A percentile compares a stretch with the other conserved stretches of the same genome.
Conservation (phyloP, 2,329 filamentous ascomycete genomes). For the Paecilomyces sp. region DNA sequence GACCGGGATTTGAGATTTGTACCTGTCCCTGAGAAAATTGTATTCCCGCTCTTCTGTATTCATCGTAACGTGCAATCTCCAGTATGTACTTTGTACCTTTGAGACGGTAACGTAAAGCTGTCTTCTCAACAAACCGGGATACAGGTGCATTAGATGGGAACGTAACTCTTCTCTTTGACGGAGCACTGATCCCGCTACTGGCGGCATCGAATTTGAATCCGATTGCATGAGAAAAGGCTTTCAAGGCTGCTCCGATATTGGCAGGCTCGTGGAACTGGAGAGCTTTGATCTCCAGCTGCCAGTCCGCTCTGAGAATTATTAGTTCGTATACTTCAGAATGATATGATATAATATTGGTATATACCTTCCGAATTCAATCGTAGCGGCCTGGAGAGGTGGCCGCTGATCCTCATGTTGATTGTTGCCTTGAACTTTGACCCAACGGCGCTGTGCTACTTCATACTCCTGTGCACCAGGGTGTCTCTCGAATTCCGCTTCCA, state of each 20-base stretch:
- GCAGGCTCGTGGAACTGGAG: constrained; percentile 27
- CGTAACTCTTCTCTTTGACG: constrained; percentile 20
- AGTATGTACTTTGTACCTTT: constrained; percentile 34
- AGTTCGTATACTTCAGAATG: neutral
- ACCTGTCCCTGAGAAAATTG: constrained; percentile 8
- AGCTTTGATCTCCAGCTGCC: constrained; percentile 34
- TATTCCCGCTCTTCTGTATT: constrained; percentile 16
- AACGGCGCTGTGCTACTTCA: constrained; percentile 26
- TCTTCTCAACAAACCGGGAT: constrained; percentile 30
- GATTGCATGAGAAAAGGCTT: constrained; percentile 22
- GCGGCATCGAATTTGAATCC: constrained; percentile 13
- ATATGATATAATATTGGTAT: neutral
- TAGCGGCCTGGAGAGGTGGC: constrained; percentile 26
- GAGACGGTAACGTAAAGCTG: constrained; percentile 30
- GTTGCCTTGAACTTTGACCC: constrained; percentile 22
- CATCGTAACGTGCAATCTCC: constrained; percentile 38
- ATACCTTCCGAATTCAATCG: constrained; percentile 32
- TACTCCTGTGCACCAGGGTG: constrained; percentile 21
- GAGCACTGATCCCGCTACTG: constrained; percentile 15
- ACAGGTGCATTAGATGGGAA: constrained; percentile 21
- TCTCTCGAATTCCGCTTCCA: constrained; percentile 30
- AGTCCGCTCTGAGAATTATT: constrained; percentile 26
- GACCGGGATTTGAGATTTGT: constrained; percentile 1
- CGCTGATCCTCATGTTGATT: constrained; percentile 14
- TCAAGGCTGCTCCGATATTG: constrained; percentile 19